These are phyloP conservation scores for Senna siamea DNA, from an alignment of 306 rosid species.

Conservation along the genomic window DNA sequence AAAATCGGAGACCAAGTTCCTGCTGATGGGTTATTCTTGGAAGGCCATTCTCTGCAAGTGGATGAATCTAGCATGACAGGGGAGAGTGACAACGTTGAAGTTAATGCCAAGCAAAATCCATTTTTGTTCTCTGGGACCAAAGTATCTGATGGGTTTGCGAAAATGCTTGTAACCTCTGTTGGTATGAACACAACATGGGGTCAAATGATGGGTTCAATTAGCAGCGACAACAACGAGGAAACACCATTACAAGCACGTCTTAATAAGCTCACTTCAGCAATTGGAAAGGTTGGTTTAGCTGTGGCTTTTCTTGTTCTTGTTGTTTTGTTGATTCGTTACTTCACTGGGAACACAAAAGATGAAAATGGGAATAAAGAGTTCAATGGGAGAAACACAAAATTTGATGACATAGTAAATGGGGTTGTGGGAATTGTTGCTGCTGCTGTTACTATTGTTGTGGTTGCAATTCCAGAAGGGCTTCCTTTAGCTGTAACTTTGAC, in stretches of 20 bases:
- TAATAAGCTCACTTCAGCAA: conserved; percentile 35
- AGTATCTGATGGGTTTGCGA: background rate
- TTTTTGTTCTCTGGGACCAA: conserved; percentile 11
- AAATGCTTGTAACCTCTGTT: background rate
- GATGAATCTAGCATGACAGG: conserved; percentile 24
- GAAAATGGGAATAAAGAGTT: conserved; percentile 36
- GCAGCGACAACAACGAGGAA: background rate
- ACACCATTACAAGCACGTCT: background rate
- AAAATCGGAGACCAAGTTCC: conserved; percentile 18
- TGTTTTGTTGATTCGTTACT: conserved; percentile 31
- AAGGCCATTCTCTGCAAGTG: conserved; percentile 13
- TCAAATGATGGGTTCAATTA: background rate
- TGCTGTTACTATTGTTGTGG: conserved; percentile 49
- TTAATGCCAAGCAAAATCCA: background rate
- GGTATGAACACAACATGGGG: conserved; percentile 8
- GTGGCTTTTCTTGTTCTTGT: conserved; percentile 42
- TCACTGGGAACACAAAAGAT: conserved; percentile 16
- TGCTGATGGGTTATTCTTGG: conserved; percentile 12
- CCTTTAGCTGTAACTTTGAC: conserved; percentile 47
- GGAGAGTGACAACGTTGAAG: background rate
- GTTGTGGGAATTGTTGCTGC: conserved; percentile 36
- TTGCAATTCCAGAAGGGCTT: conserved; percentile 58
- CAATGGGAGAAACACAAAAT: conserved; percentile 18
- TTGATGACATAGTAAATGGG: conserved; percentile 30
- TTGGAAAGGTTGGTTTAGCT: conserved; percentile 40